phyloP scores from a whole-genome alignment of 2,329 filamentous ascomycete species.

The Claviceps fusiformis region DNA sequence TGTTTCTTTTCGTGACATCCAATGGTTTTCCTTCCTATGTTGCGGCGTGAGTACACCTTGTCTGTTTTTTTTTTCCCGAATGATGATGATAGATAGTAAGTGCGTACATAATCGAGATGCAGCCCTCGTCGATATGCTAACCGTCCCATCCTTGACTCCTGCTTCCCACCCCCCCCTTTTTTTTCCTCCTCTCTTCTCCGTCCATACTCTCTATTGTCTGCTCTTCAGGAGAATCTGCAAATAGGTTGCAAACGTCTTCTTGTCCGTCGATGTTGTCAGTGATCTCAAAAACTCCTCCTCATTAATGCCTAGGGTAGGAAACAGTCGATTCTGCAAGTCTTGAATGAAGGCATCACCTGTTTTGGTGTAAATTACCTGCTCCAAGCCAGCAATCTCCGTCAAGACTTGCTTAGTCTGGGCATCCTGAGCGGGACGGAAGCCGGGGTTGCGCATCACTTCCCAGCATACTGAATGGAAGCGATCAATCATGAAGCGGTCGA shows the following conservation, averaged over 20 bases:
- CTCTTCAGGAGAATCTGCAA: constrained; percentile 43
- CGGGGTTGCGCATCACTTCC: constrained; percentile 67
- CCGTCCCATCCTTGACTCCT: not conserved
- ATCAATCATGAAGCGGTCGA: constrained; percentile 80
- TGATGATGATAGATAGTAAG: not conserved
- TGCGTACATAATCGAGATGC: not conserved
- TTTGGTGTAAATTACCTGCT: constrained; percentile 84
- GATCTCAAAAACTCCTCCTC: constrained; percentile 45
- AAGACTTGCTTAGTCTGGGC: constrained; percentile 82
- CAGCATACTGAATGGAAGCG: constrained; percentile 83
- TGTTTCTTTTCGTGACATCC: not conserved
- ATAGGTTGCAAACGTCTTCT: constrained; percentile 51
- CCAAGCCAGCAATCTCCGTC: constrained; percentile 71
- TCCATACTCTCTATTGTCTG: constrained; percentile 16
- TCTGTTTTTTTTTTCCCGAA: not conserved
- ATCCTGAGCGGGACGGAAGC: constrained; percentile 67
- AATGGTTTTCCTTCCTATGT: not conserved
- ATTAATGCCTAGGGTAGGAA: constrained; percentile 51
- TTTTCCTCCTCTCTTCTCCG: not conserved
- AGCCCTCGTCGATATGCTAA: not conserved
- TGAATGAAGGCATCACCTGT: constrained; percentile 70
- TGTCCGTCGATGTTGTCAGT: constrained; percentile 45
- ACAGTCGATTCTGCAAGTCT: constrained; percentile 49
- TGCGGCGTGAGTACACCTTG: not conserved
- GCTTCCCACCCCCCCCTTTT: too few species aligned